Conservation (phyloP, 1,139 yeast species). For the Yamadazyma dushanensis region DNA sequence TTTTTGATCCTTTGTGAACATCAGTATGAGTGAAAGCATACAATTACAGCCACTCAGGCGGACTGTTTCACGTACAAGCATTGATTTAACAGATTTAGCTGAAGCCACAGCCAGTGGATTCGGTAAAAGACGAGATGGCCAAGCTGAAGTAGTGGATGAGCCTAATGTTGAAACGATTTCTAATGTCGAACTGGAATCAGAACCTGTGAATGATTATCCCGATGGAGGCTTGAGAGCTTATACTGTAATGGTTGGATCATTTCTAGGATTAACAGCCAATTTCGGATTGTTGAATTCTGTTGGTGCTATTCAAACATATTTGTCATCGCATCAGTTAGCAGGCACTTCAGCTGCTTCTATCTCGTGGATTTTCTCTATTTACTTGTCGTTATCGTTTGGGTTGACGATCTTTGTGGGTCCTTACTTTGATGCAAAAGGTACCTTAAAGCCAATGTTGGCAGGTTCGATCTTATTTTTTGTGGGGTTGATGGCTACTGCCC, state of each 20-base stretch:
- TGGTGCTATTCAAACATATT: conserved; percentile 67
- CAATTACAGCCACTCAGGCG: background rate
- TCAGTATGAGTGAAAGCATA: background rate
- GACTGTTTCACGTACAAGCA: background rate
- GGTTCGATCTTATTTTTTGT: conserved; percentile 46
- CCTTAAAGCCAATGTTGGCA: conserved; percentile 38
- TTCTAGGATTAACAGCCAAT: conserved; percentile 54
- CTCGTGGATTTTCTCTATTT: conserved; percentile 71
- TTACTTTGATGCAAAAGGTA: conserved; percentile 50
- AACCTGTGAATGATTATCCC: conserved; percentile 44
- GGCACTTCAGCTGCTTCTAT: conserved; percentile 44
- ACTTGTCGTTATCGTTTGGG: conserved; percentile 54
- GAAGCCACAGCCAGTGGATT: background rate
- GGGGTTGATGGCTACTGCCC: conserved; percentile 55
- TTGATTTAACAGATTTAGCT: background rate
- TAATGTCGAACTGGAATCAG: no score
- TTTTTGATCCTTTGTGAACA: no score
- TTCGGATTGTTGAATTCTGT: conserved; percentile 63
- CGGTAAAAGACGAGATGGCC: background rate
- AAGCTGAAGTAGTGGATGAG: no score
- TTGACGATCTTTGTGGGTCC: conserved; percentile 52
- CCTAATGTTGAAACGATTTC: no score
- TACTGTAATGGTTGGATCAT: conserved; percentile 62
- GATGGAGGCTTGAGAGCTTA: conserved; percentile 66
- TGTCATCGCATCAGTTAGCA: conserved; percentile 52